Evolutionary conservation across 2,329 filamentous ascomycete species (phyloP), one percentile per base, ranked within the genome.

Genomic region (Didymella exigua): DNA sequence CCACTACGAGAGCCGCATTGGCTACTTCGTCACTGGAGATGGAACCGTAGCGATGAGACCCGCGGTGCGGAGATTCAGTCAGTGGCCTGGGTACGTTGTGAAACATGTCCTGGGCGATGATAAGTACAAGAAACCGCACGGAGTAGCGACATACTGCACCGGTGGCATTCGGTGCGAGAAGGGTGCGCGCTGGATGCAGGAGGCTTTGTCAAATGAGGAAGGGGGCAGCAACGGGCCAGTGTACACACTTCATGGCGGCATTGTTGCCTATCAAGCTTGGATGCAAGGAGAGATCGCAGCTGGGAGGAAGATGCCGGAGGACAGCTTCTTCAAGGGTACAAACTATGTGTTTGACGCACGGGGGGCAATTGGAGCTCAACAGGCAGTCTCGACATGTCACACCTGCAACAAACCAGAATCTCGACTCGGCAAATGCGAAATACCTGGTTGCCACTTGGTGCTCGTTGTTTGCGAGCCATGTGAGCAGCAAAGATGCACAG

Each of bases 311-410:
- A 58, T 24, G 10, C 31, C 52, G 1, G 56, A 58, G 14, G 63
- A 66, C 7, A 62, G 63, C 21, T 56, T 66, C 29, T 68, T 68
- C 53, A 66, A 62, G 36, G 65, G 65, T 1, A 59, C 37, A 13
- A 68, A 68, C 27, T 68, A 68, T 36, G 65, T 68, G 2, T 68
- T 68, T 19, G 65, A 68, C 54, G 65, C 53, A 11, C 52, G 65
- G 51, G 65, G 63, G 5, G 62, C 63, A 5, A 61, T 63, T 18
- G 60, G 61, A 11, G 41, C 41, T n/a, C 40, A 45, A 19, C 49
- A 56, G 3, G 45, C 37, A 9, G 63, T 68, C 7, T 61, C 63
- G 2, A 38, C 16, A 26, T 68, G 65, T 34, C 65, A 66, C 36
- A 46, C 47, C n/a, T 68, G 65, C 27, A 46, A 40, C 9, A 37